Evolutionary conservation across 2,329 filamentous ascomycete species (phyloP).

Genomic region (Phoma herbarum): DNA sequence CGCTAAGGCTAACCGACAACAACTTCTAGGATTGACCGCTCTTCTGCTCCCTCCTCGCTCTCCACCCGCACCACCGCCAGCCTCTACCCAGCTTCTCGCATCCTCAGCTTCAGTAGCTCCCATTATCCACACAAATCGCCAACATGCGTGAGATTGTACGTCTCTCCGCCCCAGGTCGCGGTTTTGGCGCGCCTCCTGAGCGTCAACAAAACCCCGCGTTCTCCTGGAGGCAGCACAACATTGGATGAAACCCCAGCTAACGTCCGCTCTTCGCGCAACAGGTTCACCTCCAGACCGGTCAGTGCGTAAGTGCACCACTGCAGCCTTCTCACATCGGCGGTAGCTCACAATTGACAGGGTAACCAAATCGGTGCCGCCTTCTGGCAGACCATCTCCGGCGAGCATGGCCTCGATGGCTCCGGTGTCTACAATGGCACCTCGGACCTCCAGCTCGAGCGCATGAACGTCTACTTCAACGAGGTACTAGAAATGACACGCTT

Average conservation of each 20-base stretch:
- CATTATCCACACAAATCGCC: slow-evolving; percentile 41
- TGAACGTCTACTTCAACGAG: slow-evolving; percentile 99
- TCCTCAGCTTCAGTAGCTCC: slow-evolving; percentile 43
- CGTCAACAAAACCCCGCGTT: slow-evolving; percentile 49
- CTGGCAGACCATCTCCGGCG: slow-evolving; percentile 74
- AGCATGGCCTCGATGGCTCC: slow-evolving; percentile 96
- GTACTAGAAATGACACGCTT: slow-evolving; percentile 56
- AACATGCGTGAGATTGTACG: slow-evolving; percentile 76
- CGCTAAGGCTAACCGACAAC: slow-evolving; percentile 26
- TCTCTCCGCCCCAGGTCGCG: slow-evolving; percentile 40
- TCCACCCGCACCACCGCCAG: slow-evolving; percentile 44
- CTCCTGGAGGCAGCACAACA: slow-evolving; percentile 52
- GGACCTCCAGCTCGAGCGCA: slow-evolving; percentile 98
- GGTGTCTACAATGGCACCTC: slow-evolving; percentile 98
- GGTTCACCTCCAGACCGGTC: slow-evolving; percentile 99
- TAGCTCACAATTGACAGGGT: slow-evolving; percentile 69
- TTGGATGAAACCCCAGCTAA: slow-evolving; percentile 64
- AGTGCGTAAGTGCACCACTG: slow-evolving; percentile 78
- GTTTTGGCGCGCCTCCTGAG: slow-evolving; percentile 52
- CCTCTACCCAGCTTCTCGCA: slow-evolving; percentile 40
- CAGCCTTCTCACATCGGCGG: slow-evolving; percentile 23
- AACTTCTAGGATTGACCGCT: slow-evolving; percentile 41
- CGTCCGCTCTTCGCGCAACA: slow-evolving; percentile 60
- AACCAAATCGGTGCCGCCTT: slow-evolving; percentile 99
- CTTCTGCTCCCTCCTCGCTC: slow-evolving; percentile 39